phyloP scores from a whole-genome alignment of 2,329 filamentous ascomycete species.

The Botrytis byssoidea region DNA sequence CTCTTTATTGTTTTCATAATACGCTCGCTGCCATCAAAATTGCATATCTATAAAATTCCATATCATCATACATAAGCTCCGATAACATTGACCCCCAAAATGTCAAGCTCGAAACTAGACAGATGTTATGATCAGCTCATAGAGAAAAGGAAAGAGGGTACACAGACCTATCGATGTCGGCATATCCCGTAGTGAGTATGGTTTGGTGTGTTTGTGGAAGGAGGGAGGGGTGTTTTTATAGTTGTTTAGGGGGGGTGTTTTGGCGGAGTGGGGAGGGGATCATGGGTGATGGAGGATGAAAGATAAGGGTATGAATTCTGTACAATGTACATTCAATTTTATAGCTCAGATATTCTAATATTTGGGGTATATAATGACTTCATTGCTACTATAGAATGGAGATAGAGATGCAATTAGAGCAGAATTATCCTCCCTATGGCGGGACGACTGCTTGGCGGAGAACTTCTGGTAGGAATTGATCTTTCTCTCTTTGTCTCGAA shows the following conservation, averaged over 20 bases:
- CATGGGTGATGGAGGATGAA: neutral
- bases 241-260: neutral
- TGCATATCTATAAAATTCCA: no score
- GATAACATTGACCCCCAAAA: no score
- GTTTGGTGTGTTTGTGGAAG: no score
- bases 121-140: no score
- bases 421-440: no score
- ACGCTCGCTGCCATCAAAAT: neutral
- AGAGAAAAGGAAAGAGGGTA: no score
- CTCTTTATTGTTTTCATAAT: rapidly evolving
- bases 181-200: no score
- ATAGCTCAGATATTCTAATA: rapidly evolving
- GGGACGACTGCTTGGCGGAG: no score
- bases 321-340: neutral
- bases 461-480: neutral
- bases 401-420: neutral
- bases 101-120: no score
- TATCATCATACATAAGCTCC: no score
- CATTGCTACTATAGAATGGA: neutral
- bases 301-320: rapidly evolving
- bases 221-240: neutral
- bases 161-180: no score
- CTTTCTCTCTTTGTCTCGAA: neutral
- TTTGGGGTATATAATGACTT: neutral
- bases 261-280: no score